Evolutionary conservation across 148 eudicot genomes (phyloP).

Genomic region (Beta vulgaris): DNA sequence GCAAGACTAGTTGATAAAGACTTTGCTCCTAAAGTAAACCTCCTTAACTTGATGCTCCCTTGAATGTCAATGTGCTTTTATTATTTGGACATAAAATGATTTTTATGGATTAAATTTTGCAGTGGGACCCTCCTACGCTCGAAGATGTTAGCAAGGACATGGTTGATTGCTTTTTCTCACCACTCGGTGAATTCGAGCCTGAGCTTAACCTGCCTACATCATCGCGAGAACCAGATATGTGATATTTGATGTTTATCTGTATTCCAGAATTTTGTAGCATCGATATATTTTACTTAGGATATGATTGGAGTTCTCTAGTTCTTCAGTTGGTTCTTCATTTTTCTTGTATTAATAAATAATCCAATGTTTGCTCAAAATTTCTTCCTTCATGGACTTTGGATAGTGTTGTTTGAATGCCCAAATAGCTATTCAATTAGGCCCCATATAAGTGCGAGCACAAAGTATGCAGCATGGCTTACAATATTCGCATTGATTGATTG

Average conservation of each 20-base stretch:
- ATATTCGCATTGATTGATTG: no score
- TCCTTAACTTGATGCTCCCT: background rate
- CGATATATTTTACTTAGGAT: background rate
- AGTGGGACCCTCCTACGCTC: constrained; percentile 85
- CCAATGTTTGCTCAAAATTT: no score
- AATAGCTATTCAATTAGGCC: no score
- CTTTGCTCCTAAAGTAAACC: constrained; percentile 82
- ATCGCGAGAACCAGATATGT: constrained; percentile 72
- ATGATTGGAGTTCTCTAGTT: background rate
- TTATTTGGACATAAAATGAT: background rate
- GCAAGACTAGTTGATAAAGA: constrained; percentile 90
- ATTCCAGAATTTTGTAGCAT: constrained; percentile 13
- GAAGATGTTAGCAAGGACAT: constrained; percentile 75
- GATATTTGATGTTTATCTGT: constrained; percentile 12
- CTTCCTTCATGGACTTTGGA: no score
- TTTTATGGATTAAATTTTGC: constrained; percentile 23
- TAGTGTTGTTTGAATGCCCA: no score
- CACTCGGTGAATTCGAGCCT: constrained; percentile 54
- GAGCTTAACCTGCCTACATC: constrained; percentile 79
- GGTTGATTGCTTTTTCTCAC: constrained; percentile 67
- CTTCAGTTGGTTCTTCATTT: constrained; percentile 3
- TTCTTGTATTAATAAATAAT: background rate
- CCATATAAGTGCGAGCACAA: no score
- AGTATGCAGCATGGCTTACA: no score
- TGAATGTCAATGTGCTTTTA: background rate